Conservation (phyloP, 176 grass and related monocot genomes). For the Musa beccarii region DNA sequence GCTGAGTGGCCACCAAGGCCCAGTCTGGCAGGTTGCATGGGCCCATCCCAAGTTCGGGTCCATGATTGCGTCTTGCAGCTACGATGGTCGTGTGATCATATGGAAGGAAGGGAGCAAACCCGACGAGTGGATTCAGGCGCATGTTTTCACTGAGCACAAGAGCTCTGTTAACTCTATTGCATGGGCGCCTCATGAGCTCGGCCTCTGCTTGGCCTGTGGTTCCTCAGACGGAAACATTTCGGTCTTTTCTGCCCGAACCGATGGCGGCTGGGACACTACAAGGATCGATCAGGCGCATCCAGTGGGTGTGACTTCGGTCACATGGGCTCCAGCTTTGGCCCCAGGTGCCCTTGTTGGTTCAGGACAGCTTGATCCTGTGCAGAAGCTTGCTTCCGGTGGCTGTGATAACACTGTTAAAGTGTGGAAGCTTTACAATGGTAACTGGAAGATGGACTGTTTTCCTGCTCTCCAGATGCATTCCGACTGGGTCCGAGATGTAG, state of each 20-base stretch:
- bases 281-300: slow-evolving; percentile 2
- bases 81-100: slow-evolving; percentile 2
- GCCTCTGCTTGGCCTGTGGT: slow-evolving; percentile 5
- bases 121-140: background rate
- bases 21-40: slow-evolving; percentile 9
- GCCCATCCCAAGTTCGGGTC: background rate
- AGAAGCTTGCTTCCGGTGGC: slow-evolving; percentile 1
- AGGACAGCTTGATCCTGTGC: background rate
- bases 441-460: slow-evolving; percentile 5
- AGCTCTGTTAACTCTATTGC: slow-evolving; percentile 8
- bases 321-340: slow-evolving; percentile 7
- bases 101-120: slow-evolving; percentile 1
- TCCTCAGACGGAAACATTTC: slow-evolving; percentile 3
- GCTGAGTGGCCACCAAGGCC: slow-evolving; percentile 1
- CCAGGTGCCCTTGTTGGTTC: slow-evolving; percentile 2
- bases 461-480: slow-evolving; percentile 9
- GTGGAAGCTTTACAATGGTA: slow-evolving; percentile 2
- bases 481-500: slow-evolving; percentile 1
- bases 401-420: slow-evolving; percentile 5
- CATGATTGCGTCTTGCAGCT: background rate
- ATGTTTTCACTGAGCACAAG: slow-evolving; percentile 6
- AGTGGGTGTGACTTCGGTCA: background rate
- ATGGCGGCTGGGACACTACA: background rate
- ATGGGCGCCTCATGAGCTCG: slow-evolving; percentile 7
- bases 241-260: slow-evolving; percentile 1